Conservation (phyloP, 805 yeast genomes). For the Zygosaccharomyces bailii region DNA sequence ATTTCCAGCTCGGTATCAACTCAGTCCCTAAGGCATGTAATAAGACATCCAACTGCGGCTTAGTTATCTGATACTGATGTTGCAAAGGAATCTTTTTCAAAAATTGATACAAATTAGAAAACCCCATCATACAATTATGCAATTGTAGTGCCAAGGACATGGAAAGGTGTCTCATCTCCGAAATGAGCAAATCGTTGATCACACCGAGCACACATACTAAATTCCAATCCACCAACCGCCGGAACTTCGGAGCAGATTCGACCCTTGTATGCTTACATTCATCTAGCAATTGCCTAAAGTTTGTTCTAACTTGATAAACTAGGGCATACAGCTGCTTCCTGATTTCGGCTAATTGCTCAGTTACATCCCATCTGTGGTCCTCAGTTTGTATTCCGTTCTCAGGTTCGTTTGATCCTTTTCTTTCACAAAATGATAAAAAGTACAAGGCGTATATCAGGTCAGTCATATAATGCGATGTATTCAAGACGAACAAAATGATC, state of each 20-base stretch:
- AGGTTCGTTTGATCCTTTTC: constrained; percentile 5
- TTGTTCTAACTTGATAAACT: constrained; percentile 14
- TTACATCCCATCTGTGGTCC: constrained; percentile 7
- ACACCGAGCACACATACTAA: constrained; percentile 16
- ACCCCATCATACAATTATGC: constrained; percentile 27
- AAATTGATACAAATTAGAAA: constrained; percentile 24
- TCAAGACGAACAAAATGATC: constrained; percentile 20
- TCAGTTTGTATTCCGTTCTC: not conserved
- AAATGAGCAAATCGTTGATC: constrained; percentile 14
- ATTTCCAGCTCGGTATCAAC: constrained; percentile 25
- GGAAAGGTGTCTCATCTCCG: constrained; percentile 14
- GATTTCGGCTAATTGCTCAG: constrained; percentile 15
- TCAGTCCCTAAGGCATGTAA: constrained; percentile 23
- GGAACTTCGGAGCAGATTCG: constrained; percentile 17
- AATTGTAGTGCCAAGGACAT: constrained; percentile 16
- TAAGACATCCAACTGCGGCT: constrained; percentile 21
- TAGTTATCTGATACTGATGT: constrained; percentile 19
- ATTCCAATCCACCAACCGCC: constrained; percentile 17
- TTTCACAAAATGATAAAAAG: constrained; percentile 17
- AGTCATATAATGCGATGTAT: constrained; percentile 27
- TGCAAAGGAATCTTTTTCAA: constrained; percentile 22
- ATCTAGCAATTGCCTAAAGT: constrained; percentile 15
- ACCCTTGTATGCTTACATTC: constrained; percentile 12
- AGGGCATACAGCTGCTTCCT: constrained; percentile 16
- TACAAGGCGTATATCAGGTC: constrained; percentile 24